phyloP scores from a whole-genome alignment of 768 basidiomycete species.

The Cystoderma amianthinum region DNA sequence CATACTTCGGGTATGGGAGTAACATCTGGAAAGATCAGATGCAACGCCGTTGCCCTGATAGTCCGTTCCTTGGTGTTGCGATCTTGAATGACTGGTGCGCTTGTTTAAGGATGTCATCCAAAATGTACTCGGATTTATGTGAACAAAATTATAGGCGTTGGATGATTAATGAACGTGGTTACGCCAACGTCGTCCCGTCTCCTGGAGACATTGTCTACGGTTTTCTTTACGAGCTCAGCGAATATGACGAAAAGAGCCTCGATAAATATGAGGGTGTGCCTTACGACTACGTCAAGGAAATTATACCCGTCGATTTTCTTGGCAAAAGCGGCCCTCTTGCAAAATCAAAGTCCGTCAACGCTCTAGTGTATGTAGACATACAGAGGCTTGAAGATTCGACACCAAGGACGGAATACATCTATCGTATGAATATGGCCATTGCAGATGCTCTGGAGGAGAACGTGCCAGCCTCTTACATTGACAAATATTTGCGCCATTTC shows the following conservation, averaged over 20 bases:
- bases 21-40: slow-evolving; percentile 46
- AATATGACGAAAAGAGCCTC: slow-evolving; percentile 30
- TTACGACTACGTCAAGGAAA: slow-evolving; percentile 25
- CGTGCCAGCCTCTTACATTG: slow-evolving; percentile 32
- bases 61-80: slow-evolving; percentile 31
- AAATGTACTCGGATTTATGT: neutral
- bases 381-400: slow-evolving; percentile 19
- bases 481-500: slow-evolving; percentile 34
- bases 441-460: slow-evolving; percentile 31
- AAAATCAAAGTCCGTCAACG: slow-evolving; percentile 9
- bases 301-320: slow-evolving; percentile 18
- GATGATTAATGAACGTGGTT: slow-evolving; percentile 37
- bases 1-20: slow-evolving; percentile 47
- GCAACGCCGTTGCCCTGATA: slow-evolving; percentile 38
- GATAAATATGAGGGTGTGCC: slow-evolving; percentile 36
- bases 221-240: slow-evolving; percentile 32
- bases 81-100: slow-evolving; percentile 32
- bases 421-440: slow-evolving; percentile 38
- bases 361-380: slow-evolving; percentile 35
- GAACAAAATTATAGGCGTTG: slow-evolving; percentile 35
- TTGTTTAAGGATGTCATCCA: neutral
- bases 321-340: neutral
- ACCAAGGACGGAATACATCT: slow-evolving; percentile 35
- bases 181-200: slow-evolving; percentile 37
- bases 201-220: slow-evolving; percentile 33